Conservation (phyloP, 1,139 yeast genomes). For the Kazachstania sp. region DNA sequence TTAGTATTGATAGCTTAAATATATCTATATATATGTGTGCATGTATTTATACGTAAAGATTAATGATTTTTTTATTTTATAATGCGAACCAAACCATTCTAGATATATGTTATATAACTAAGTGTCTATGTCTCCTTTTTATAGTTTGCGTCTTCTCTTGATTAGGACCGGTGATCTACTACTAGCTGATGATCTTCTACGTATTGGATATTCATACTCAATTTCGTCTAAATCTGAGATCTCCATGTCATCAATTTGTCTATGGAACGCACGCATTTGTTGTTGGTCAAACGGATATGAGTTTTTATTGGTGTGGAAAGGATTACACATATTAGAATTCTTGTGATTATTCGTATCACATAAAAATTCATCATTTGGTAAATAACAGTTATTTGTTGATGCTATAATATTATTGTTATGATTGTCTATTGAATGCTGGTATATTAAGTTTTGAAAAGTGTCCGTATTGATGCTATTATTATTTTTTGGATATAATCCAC, state of each 20-base stretch:
- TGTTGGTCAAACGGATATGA: background rate
- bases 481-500: background rate
- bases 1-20: background rate
- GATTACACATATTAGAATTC: too few relatives aligned
- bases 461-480: background rate
- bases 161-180: background rate
- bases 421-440: constrained; percentile 1
- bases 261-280: background rate
- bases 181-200: background rate
- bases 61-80: background rate
- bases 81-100: too few relatives aligned
- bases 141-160: too few relatives aligned
- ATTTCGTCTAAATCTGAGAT: background rate
- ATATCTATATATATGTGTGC: background rate
- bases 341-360: background rate
- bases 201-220: background rate
- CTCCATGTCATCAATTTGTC: background rate
- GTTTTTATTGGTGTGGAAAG: background rate
- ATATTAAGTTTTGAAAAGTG: background rate
- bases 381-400: background rate
- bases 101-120: too few relatives aligned
- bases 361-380: background rate
- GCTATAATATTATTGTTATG: background rate
- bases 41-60: background rate
- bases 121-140: too few relatives aligned